phyloP scores from a whole-genome alignment of 1,284 basidiomycete species.

The Stygiomarasmius scandens region DNA sequence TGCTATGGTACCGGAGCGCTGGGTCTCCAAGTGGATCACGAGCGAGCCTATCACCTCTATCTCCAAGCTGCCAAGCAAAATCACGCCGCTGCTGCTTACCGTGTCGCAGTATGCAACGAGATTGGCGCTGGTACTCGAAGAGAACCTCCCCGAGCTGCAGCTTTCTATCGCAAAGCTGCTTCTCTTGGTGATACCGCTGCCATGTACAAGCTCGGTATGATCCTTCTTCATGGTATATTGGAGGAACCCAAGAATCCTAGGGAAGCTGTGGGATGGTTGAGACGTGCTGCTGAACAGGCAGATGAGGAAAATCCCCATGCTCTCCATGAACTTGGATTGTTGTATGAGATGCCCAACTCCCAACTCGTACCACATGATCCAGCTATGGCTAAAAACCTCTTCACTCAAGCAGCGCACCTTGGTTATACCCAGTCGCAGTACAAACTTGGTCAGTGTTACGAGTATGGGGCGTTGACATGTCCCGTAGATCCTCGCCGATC shows the following conservation, averaged over 20 bases:
- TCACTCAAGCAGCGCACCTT: conserved; percentile 91
- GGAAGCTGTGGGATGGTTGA: conserved; percentile 94
- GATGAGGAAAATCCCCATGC: conserved; percentile 99
- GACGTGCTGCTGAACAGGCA: conserved; percentile 93
- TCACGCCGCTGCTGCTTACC: conserved; percentile 93
- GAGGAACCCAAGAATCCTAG: conserved; percentile 86
- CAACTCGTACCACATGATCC: conserved; percentile 75
- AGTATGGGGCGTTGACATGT: conserved; percentile 89
- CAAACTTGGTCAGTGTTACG: conserved; percentile 94
- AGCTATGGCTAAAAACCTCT: conserved; percentile 82
- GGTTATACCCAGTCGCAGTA: conserved; percentile 94
- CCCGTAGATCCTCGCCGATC: conserved; percentile 91
- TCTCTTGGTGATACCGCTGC: conserved; percentile 96
- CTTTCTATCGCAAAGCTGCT: conserved; percentile 97
- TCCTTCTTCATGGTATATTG: conserved; percentile 84
- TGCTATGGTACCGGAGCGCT: conserved; percentile 95
- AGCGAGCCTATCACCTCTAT: conserved; percentile 98
- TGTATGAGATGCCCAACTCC: conserved; percentile 81
- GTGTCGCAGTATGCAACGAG: conserved; percentile 98
- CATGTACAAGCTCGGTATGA: conserved; percentile 99
- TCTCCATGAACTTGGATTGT: conserved; percentile 91
- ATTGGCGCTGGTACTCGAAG: conserved; percentile 97
- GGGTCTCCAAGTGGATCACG: conserved; percentile 94
- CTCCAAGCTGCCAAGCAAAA: conserved; percentile 98
- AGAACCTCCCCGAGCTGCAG: conserved; percentile 86